Percentiles rank a stretch among this genome's conserved stretches.
phyloP scores from a whole-genome alignment of 495 filamentous ascomycete genomes.

The Neurospora sp. region DNA sequence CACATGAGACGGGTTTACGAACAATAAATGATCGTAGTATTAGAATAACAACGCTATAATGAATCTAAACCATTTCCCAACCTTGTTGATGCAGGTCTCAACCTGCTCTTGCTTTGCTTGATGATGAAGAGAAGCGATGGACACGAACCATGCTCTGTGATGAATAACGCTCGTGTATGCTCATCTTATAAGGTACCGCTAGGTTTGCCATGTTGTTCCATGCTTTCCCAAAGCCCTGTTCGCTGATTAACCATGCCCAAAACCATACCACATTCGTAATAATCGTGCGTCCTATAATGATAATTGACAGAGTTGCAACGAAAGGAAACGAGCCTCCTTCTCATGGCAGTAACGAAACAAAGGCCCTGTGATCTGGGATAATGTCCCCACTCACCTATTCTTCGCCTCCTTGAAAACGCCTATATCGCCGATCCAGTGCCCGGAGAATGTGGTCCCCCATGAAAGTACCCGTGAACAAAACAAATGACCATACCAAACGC shows the following conservation, averaged over 20 bases:
- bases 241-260: background rate
- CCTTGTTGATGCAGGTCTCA: background rate
- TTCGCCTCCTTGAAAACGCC: background rate
- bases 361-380: background rate
- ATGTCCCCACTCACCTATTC: background rate
- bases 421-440: background rate
- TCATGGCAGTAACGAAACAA: background rate
- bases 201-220: background rate
- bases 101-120: background rate
- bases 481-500: background rate
- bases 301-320: background rate
- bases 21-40: background rate
- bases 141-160: background rate
- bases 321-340: background rate
- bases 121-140: background rate
- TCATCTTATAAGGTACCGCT: background rate
- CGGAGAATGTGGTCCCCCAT: background rate
- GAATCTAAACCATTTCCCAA: background rate
- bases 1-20: background rate
- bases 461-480: background rate
- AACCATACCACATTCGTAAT: background rate
- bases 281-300: background rate
- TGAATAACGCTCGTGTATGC: background rate
- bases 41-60: background rate
- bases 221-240: background rate